phyloP scores from a whole-genome alignment of 1,284 basidiomycete species.

The Ganoderma boninense region DNA sequence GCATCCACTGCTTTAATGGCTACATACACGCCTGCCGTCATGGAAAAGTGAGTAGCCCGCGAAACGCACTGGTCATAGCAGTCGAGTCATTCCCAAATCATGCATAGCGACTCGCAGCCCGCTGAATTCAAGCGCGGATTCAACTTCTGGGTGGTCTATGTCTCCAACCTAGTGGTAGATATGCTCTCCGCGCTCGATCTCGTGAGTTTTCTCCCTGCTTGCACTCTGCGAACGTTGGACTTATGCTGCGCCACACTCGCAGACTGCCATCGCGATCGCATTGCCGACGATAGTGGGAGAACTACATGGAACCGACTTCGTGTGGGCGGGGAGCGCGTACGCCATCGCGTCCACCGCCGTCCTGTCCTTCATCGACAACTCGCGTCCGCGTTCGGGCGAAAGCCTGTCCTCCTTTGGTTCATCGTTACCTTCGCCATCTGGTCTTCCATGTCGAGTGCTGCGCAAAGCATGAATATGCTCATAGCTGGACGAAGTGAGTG shows the following conservation, averaged over 20 bases:
- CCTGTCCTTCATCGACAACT: conserved; percentile 39
- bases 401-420: conserved; percentile 41
- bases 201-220: background rate
- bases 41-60: background rate
- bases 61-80: background rate
- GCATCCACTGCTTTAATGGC: background rate
- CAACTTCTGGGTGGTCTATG: conserved; percentile 16
- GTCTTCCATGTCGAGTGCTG: conserved; percentile 45
- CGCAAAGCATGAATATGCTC: conserved; percentile 46
- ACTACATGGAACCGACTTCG: conserved; percentile 41
- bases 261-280: conserved; percentile 45
- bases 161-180: conserved; percentile 12
- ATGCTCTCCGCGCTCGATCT: conserved; percentile 20
- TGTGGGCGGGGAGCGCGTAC: conserved; percentile 41
- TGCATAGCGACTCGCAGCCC: background rate
- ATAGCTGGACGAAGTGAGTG: conserved; percentile 35
- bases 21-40: background rate
- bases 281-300: conserved; percentile 43
- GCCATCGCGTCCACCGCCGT: conserved; percentile 40
- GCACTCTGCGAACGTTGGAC: background rate
- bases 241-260: background rate
- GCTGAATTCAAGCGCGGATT: conserved; percentile 5
- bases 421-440: conserved; percentile 47
- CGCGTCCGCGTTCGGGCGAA: conserved; percentile 44
- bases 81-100: background rate